Evolutionary conservation across 2,329 filamentous ascomycete genomes (phyloP), one percentile per base, ranked within the genome.

Genomic region (Botrytis cinerea): DNA sequence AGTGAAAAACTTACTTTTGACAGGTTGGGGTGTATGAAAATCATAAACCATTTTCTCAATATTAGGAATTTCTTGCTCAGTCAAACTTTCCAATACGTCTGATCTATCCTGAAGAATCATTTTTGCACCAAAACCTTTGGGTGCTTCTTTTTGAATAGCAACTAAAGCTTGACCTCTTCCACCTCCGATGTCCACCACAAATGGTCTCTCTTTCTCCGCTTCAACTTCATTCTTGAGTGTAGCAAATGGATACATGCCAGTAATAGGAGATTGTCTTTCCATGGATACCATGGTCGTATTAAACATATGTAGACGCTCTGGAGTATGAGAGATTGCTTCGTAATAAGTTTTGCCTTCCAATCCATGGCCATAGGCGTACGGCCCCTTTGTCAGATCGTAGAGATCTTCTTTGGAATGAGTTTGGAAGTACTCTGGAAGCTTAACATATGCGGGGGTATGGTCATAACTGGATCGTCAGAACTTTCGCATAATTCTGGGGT

Each of bases 31-130:
- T 5, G 76, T 76, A 62, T 78, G 80, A 63, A 80, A 80, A 64
- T 81, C 77, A 69, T 80, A 79, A 28, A 73, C 40, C 74, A 80
- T 80, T 67, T 76, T 77, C 51, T 79, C 77, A 32, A 80, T 77
- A 16, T 75, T 75, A 0, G 77, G 77, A 20, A 80, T 75, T n/a
- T 77, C 74, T 32, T 78, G 74, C 40, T 64, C 54, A 6, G 71
- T 73, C 8, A 80, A 73, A 6, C 73, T 66, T 22, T 75, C 75
- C 38, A 81, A 68, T 1, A 81, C 79, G 60, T 76, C 73, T 9
- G 77, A 72, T 38, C 76, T 75, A 69, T 80, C 79, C 72, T 81
- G 79, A 3, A 81, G 73, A 67, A 81, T 77, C 71, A 80, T 61
- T 60, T 78, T 78, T 20, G 66, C 75, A 8, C 72, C 71, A 64